phyloP scores from a whole-genome alignment of 129 eudicot genomes.

The Rutidosis leptorrhynchoides region DNA sequence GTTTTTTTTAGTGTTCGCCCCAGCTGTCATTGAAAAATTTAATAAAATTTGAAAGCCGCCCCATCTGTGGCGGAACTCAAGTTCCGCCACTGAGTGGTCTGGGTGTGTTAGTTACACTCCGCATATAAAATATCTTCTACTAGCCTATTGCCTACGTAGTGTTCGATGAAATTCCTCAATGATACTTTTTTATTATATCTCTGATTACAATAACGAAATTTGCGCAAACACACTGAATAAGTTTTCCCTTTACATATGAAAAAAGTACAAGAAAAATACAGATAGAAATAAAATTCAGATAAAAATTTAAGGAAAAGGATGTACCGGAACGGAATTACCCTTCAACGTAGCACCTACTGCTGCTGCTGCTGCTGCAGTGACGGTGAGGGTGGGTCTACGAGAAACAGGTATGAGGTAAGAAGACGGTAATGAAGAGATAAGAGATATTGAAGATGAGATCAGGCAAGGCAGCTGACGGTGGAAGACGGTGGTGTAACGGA shows the following conservation, averaged over 20 bases:
- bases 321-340: background rate
- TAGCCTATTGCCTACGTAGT: background rate
- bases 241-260: no score
- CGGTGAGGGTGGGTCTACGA: slow-evolving; percentile 22
- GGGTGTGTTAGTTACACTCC: no score
- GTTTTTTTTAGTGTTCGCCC: no score
- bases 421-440: slow-evolving; percentile 13
- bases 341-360: background rate
- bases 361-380: slow-evolving; percentile 26
- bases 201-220: background rate
- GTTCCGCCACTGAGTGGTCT: no score
- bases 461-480: slow-evolving; percentile 37
- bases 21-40: no score
- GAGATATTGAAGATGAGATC: slow-evolving; percentile 28
- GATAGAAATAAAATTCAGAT: background rate
- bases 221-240: no score
- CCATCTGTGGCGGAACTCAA: no score
- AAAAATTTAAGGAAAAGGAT: background rate
- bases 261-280: no score
- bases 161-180: background rate
- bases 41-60: no score
- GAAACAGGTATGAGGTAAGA: slow-evolving; percentile 18
- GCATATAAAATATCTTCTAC: background rate
- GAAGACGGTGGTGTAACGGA: slow-evolving; percentile 29
- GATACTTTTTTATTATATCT: no score